Percentiles rank a stretch among this genome's conserved stretches.
Evolutionary conservation across 768 basidiomycete species (phyloP).

Genomic region (Dentipellis sp.): DNA sequence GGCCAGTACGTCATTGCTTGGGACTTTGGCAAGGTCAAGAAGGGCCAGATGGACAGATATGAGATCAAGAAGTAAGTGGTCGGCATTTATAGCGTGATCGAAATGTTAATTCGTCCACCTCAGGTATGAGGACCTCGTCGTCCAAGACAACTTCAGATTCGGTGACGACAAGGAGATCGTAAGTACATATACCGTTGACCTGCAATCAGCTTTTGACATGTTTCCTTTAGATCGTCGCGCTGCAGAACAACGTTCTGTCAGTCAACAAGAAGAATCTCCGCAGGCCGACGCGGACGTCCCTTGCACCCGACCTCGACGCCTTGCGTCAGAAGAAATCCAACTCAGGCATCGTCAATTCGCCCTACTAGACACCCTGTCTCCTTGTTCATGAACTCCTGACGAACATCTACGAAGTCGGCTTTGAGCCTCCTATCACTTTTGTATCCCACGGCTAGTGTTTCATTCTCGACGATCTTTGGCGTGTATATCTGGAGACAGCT

Average conservation of each 20-base stretch:
- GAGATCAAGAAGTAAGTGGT: conserved; percentile 73
- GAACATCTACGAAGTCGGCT: too few species aligned
- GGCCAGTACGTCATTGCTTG: conserved; percentile 91
- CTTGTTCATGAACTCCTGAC: too few species aligned
- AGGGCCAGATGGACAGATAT: conserved; percentile 83
- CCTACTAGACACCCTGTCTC: conserved; percentile 4
- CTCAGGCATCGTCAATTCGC: conserved; percentile 12
- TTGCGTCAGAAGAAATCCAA: conserved; percentile 6
- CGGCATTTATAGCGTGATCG: neutral
- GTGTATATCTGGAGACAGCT: too few species aligned
- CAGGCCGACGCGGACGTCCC: conserved; percentile 70
- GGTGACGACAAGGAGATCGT: conserved; percentile 97
- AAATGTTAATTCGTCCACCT: neutral
- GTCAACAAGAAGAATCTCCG: conserved; percentile 90
- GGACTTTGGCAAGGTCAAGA: conserved; percentile 96
- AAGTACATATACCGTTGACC: conserved; percentile 22
- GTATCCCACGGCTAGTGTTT: neutral
- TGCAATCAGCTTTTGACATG: conserved; percentile 3
- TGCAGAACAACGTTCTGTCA: conserved; percentile 88
- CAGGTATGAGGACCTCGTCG: conserved; percentile 84
- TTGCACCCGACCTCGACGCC: conserved; percentile 35
- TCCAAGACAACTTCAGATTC: conserved; percentile 97
- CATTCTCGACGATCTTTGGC: too few species aligned
- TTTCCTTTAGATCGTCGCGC: conserved; percentile 74
- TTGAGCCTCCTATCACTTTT: neutral